Base-by-base conservation (phyloP, 768 basidiomycete species). In the Phlegmacium glaucopus region DNA sequence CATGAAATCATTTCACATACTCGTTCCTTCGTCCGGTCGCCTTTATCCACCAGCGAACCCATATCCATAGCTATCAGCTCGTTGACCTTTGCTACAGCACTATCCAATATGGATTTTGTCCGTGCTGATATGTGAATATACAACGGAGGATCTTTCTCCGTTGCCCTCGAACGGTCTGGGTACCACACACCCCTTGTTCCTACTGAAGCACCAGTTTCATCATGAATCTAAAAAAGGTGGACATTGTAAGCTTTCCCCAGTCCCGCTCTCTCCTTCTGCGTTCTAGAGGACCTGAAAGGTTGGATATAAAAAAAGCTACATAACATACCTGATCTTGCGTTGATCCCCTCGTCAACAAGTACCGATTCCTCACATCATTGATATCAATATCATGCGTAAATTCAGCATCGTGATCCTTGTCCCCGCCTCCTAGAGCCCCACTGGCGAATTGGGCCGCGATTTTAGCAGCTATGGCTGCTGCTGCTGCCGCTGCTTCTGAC, bases 151-250 rank as follows among this genome's bases (percentile, higher is more conserved):
- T 97, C 94, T 62, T 83, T 91, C 52, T 94, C 90, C 11, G 88
- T 91, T 6, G 94, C 92, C 65, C 87, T 95, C 42, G 77, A 72
- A 52, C 90, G 78, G 72, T 98, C 95, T 0, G 95, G 95, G 59
- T 96, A 93, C 95, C 95, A 98, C 4, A 85, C 76, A 16, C 95
- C 95, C 70, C 94, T 93, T 18, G 95, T 97, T 46, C 85, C 84
- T 29, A 97, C 86, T 1, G 89, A 88, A 2, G 91, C 93, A 39
- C 94, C 94, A 0, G 95, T 96, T 40, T 96, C 86, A 47, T 90
- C 86, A 51, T 91, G 75, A 55, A 98, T 90, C 95, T 97, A 62
- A 45, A 47, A 10, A 32, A 48, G 22, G 7, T 40, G 36, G 6
- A 39, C 40, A n/a, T 44, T 38, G 47, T 44, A 41, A 50, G 39